Conservation (phyloP, 1,139 yeast genomes). For the Debaryomycetaceae sp. region DNA sequence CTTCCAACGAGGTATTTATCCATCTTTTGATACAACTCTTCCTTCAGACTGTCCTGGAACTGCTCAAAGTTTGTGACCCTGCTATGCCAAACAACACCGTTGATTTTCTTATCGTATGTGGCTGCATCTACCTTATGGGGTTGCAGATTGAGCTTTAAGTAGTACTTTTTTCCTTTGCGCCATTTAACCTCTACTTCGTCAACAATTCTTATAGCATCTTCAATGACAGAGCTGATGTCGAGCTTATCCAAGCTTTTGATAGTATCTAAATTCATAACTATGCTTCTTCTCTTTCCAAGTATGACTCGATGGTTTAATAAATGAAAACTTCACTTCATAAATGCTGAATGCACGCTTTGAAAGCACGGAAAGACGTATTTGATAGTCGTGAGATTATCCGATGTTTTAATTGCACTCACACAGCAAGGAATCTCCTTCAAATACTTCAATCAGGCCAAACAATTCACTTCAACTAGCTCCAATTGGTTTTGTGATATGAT, state of each 20-base stretch:
- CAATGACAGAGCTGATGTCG: conserved; percentile 3
- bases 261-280: conserved; percentile 7
- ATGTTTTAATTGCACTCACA: no score
- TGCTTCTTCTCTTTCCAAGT: no score
- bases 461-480: no score
- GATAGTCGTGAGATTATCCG: no score
- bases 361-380: no score
- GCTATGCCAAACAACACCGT: conserved; percentile 20
- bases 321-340: no score
- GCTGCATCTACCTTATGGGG: conserved; percentile 7
- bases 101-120: conserved; percentile 13
- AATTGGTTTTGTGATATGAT: no score
- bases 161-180: conserved; percentile 11
- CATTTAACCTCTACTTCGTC: conserved; percentile 12
- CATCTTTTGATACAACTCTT: conserved; percentile 12
- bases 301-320: no score
- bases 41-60: conserved; percentile 13
- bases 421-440: no score
- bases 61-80: conserved; percentile 16
- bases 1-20: conserved; percentile 18
- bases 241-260: conserved; percentile 4
- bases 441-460: no score
- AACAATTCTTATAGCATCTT: conserved; percentile 6
- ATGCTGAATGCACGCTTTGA: no score
- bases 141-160: conserved; percentile 4